These are phyloP conservation scores for Biscogniauxia marginata DNA, from an alignment of 2,329 filamentous ascomycete genomes.

Conservation along the genomic window DNA sequence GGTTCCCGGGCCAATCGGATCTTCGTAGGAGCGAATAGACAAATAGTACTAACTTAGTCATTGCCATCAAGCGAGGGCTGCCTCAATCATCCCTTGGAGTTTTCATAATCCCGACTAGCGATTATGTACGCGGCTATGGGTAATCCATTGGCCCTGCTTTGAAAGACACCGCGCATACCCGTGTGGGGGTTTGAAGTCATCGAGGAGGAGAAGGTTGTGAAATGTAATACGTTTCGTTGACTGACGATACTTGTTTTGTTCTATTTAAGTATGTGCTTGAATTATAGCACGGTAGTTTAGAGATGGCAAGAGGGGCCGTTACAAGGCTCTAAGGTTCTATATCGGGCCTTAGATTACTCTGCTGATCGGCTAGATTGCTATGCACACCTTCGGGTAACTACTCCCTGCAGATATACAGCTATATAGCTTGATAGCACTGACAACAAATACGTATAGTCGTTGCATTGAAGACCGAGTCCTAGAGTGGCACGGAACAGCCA, in stretches of 20 bases:
- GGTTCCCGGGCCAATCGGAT: slow-evolving; percentile 24
- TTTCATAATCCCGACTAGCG: background rate
- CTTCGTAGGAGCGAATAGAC: slow-evolving; percentile 15
- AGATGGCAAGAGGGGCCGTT: background rate
- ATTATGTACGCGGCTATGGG: background rate
- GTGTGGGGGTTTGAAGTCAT: slow-evolving; percentile 15
- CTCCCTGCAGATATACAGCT: background rate
- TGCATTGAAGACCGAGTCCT: background rate
- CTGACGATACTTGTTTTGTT: slow-evolving; percentile 11
- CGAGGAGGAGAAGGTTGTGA: slow-evolving; percentile 17
- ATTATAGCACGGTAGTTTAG: background rate
- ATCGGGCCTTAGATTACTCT: slow-evolving; percentile 1
- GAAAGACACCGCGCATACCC: slow-evolving; percentile 17
- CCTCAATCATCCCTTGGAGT: background rate
- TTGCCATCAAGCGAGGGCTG: background rate
- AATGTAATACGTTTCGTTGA: slow-evolving; percentile 20
- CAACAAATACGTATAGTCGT: background rate
- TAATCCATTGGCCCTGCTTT: background rate
- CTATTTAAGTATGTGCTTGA: slow-evolving; percentile 15
- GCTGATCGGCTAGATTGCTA: background rate
- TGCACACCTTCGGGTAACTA: background rate
- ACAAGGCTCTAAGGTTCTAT: slow-evolving; percentile 4
- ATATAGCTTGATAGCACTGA: background rate
- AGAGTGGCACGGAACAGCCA: background rate
- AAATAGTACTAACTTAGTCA: background rate